Evolutionary conservation across 306 rosid genomes (phyloP).

Genomic region (Gillenia trifoliata): DNA sequence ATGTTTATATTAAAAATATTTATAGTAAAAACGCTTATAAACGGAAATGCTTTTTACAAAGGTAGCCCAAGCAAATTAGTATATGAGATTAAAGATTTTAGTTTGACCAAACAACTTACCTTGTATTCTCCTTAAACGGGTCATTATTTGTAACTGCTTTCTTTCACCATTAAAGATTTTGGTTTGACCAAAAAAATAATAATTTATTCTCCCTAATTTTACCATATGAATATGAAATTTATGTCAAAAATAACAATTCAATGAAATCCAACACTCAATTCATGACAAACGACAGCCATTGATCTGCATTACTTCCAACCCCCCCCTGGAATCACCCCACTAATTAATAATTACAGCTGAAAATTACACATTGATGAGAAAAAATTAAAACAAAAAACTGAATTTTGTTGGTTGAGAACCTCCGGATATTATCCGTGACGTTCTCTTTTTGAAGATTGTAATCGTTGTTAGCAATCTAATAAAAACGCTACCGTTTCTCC

Average conservation of each 20-base stretch:
- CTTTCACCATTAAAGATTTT: neutral
- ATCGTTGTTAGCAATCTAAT: neutral
- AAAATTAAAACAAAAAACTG: neutral
- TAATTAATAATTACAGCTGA: neutral
- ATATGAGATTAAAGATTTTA: neutral
- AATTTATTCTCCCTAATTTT: neutral
- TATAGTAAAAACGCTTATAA: no score
- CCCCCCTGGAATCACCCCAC: neutral
- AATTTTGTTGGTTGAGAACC: neutral
- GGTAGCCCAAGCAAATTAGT: no score
- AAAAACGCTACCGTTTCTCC: neutral
- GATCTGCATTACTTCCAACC: neutral
- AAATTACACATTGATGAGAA: neutral
- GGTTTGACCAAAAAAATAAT: neutral
- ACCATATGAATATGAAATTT: neutral
- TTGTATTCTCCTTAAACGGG: no score
- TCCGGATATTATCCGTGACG: neutral
- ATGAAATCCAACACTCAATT: neutral
- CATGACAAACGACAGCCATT: neutral
- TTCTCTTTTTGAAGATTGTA: neutral
- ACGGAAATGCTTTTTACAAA: no score
- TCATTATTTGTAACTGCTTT: neutral
- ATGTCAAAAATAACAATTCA: neutral
- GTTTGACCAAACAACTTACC: neutral
- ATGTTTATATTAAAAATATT: neutral